Base-by-base conservation (phyloP, 2,329 filamentous ascomycete genomes). In the Fusarium sambucinum region DNA sequence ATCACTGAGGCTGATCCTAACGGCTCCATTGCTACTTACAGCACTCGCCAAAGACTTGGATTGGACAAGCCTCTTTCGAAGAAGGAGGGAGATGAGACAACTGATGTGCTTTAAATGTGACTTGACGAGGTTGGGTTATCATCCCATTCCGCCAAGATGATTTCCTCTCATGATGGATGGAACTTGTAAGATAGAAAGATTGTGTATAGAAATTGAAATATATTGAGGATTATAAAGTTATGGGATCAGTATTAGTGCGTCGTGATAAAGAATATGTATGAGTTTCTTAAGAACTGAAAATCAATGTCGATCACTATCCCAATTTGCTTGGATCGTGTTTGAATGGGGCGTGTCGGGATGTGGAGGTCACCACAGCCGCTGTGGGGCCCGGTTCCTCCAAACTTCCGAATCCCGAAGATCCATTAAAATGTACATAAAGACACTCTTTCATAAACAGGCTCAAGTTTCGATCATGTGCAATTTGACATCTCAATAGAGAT, bases 41-140 rank as follows among this genome's bases (percentile, higher is more conserved):
- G n/a, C 12, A 72, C 70, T 5, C 56, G 67, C 0, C 60, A 68
- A 27, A 55, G 70, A 0, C 58, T 72, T 5, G 69, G 69, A 4
- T 51, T 72, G 2, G 70, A 72, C n/a, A 52, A 61, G 38, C 70
- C 70, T 16, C 66, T 71, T 6, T 62, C 59, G 10, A 66, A 60
- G 13, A 68, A 71, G 46, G 63, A 67, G 40, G 23, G 19, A 0
- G 68, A 70, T 32, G 58, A 66, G 5, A 25, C 27, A 2, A 17
- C 57, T 2, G 57, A 62, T 12, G 9, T 25, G 0, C 8, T 62
- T 5, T 62, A 12, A 16, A 1, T 0, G 1, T 2, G 2, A 9
- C 5, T 9, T 10, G 7, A 16, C 6, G 11, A 2, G 17, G 12
- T 14, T 21, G 4, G 27, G 6, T n/a, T 10, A 7, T 3, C 4